Base-by-base conservation (phyloP, 345 rosid species). In the Xanthoceras sorbifolium region DNA sequence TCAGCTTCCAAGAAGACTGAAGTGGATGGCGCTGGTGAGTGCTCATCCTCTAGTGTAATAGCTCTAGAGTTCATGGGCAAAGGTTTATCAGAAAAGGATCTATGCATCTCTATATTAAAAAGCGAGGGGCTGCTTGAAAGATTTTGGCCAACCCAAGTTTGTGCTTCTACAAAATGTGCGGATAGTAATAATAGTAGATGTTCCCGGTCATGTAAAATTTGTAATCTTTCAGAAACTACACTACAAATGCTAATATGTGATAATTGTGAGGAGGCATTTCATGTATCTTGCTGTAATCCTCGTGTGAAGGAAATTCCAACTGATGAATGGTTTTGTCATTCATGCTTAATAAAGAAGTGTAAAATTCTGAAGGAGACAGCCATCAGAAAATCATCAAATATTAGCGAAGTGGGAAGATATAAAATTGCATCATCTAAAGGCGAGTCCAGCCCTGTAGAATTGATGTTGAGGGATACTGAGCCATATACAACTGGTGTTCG, bases 241-340 rank as follows among this genome's bases (percentile, higher is more conserved):
- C 72, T 61, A 68, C 80, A 87, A 80, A 90, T 97, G 95, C 78
- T 97, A 72, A 83, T 94, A 62, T 97, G 99, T 83, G 98, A 94
- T 88, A 71, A 82, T 66, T 97, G 99, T 84, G 94, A 94, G 81
- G 92, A 80, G 52, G 88, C 94, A 62, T 92, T 89, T 89, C 98
- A 97, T 82, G 44, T 92, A 77, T 75, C 86, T 67, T 97, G 99
- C 84, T 88, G 90, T 71, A 85, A 77, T 83, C 89, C 89, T 46
- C 89, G 76, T 48, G 52, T 84, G 76, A 93, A 85, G 77, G 80
- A 77, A 55, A 73, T 85, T 77, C 89, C 89, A 5, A 75, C 72
- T 38, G 91, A 87, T 86, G 97, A 97, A 79, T 97, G 99, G 98
- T 81, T 84, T 34, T 97, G 98, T 72, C 77, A 81, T 82, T 89